phyloP scores from a whole-genome alignment of 768 basidiomycete species.

The Lactarius pseudohatsudake region DNA sequence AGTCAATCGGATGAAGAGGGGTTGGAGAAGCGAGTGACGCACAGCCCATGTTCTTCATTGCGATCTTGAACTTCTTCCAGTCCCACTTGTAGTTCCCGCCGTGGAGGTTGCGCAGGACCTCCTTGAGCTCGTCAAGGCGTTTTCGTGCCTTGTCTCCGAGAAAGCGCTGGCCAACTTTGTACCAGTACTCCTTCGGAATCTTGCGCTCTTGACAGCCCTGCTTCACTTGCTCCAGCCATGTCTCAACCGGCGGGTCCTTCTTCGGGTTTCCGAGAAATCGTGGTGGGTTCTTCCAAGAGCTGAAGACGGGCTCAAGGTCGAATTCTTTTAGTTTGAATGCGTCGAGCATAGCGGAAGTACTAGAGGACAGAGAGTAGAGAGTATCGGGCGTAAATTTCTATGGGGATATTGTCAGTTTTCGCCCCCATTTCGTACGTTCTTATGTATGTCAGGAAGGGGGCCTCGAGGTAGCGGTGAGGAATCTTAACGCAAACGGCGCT shows the following conservation, averaged over 20 bases:
- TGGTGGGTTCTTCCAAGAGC: slow-evolving; percentile 65
- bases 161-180: slow-evolving; percentile 76
- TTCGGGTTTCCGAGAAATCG: slow-evolving; percentile 65
- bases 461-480: slow-evolving; percentile 24
- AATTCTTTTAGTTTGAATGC: slow-evolving; percentile 81
- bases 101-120: slow-evolving; percentile 69
- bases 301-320: slow-evolving; percentile 66
- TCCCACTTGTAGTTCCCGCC: slow-evolving; percentile 79
- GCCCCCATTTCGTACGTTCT: slow-evolving; percentile 2
- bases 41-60: slow-evolving; percentile 83
- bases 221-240: slow-evolving; percentile 73
- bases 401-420: slow-evolving; percentile 12
- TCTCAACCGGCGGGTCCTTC: slow-evolving; percentile 67
- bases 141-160: slow-evolving; percentile 69
- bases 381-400: slow-evolving; percentile 4
- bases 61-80: slow-evolving; percentile 80
- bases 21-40: slow-evolving; percentile 35
- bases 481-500: slow-evolving; percentile 7
- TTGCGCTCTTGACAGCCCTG: slow-evolving; percentile 67
- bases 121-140: slow-evolving; percentile 69
- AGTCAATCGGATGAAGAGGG: background rate
- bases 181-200: slow-evolving; percentile 79
- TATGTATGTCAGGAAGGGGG: slow-evolving; percentile 16
- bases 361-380: background rate
- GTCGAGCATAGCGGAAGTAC: slow-evolving; percentile 46